Conservation (phyloP, 2,329 filamentous ascomycete species). For the Ascochyta koolunga region DNA sequence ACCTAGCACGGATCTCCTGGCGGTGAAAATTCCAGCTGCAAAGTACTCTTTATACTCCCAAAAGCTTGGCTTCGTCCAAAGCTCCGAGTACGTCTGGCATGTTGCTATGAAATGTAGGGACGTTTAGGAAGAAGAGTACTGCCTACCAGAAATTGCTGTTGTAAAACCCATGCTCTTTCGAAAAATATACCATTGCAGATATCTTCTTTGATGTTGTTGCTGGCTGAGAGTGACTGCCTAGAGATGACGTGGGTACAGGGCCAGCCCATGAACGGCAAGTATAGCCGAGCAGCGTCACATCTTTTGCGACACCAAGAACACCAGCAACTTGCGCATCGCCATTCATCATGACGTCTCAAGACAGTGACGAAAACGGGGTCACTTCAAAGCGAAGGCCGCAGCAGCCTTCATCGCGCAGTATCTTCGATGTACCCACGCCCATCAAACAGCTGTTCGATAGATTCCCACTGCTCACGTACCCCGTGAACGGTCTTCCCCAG, state of each 20-base stretch:
- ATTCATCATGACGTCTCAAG: constrained; percentile 32
- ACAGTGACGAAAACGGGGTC: constrained; percentile 13
- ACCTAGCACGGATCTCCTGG: too few relatives aligned
- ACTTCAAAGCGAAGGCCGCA: constrained; percentile 5
- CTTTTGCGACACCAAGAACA: constrained; percentile 25
- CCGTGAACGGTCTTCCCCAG: constrained; percentile 74
- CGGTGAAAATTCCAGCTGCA: too few relatives aligned
- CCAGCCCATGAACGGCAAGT: constrained; percentile 24
- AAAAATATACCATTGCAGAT: too few relatives aligned
- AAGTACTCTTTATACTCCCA: too few relatives aligned
- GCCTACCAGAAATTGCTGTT: too few relatives aligned
- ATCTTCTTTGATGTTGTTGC: too few relatives aligned
- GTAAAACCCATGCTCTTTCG: too few relatives aligned
- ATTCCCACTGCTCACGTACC: constrained; percentile 80
- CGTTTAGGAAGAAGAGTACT: too few relatives aligned
- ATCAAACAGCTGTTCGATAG: constrained; percentile 82
- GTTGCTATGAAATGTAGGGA: too few relatives aligned
- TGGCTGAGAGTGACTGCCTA: too few relatives aligned
- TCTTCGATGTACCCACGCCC: constrained; percentile 68
- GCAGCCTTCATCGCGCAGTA: constrained; percentile 27
- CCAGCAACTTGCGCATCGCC: constrained; percentile 5
- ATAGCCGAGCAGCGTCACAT: constrained; percentile 32
- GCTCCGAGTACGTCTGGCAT: too few relatives aligned
- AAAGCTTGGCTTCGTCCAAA: too few relatives aligned
- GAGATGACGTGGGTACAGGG: background rate